Conservation (phyloP, 2,329 filamentous ascomycete species). For the Bipolaris gigantea region DNA sequence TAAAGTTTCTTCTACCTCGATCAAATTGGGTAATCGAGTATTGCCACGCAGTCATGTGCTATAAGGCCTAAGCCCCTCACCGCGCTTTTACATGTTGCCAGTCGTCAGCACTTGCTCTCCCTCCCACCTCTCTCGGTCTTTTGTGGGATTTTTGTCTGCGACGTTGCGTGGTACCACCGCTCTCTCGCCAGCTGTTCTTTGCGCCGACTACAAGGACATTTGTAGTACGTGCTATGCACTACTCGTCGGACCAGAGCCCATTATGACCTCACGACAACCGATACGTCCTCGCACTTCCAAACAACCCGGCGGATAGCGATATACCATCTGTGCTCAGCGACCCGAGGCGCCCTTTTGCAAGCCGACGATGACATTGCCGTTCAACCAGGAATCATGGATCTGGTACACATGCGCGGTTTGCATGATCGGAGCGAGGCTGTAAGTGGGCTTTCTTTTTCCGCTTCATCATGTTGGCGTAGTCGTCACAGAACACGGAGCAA, state of each 20-base stretch:
- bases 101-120: constrained; percentile 1
- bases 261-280: constrained; percentile 25
- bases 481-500: not conserved
- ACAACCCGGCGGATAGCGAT: constrained; percentile 21
- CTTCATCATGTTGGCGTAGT: too few relatives aligned
- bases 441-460: constrained; percentile 18
- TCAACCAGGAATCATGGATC: constrained; percentile 52
- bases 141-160: not conserved
- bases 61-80: constrained; percentile 7
- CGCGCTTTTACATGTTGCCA: not conserved
- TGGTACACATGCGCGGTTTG: constrained; percentile 49
- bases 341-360: constrained; percentile 4
- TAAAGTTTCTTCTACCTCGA: not conserved
- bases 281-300: constrained; percentile 9
- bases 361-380: constrained; percentile 24
- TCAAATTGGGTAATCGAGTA: not conserved
- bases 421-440: constrained; percentile 50
- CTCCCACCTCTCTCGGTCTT: not conserved
- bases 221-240: constrained; percentile 5
- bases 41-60: constrained; percentile 10
- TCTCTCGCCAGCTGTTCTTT: not conserved
- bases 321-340: not conserved
- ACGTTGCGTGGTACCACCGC: not conserved
- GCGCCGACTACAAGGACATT: not conserved
- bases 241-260: constrained; percentile 7